phyloP scores from a whole-genome alignment of 257 asterid genomes.

The Scutellaria galericulata region DNA sequence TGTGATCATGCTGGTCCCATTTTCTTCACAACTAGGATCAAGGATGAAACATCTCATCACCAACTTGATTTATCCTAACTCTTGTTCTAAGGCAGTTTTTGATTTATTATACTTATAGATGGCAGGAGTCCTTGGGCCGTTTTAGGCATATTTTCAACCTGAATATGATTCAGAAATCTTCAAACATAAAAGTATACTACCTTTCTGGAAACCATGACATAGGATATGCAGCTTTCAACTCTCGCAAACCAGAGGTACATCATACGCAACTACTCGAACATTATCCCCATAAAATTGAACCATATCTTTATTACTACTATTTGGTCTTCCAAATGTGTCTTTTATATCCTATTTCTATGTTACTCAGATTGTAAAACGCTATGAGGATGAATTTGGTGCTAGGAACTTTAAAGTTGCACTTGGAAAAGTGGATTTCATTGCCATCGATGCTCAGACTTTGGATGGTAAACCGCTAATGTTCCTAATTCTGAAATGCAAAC shows the following conservation, averaged over 20 bases:
- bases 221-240: conserved; percentile 73
- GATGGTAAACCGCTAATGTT: conserved; percentile 62
- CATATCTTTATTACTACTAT: neutral
- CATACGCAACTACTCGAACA: conserved; percentile 14
- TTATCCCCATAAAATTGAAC: neutral
- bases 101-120: conserved; percentile 49
- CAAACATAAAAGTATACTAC: conserved; percentile 55
- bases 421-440: conserved; percentile 83
- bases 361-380: conserved; percentile 71
- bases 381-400: conserved; percentile 76
- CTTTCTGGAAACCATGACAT: conserved; percentile 93
- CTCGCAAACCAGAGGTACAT: conserved; percentile 71
- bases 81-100: conserved; percentile 24
- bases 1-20: neutral
- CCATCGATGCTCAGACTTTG: conserved; percentile 80
- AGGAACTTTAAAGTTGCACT: conserved; percentile 71
- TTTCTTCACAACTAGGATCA: conserved; percentile 8
- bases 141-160: conserved; percentile 81
- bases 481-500: conserved; percentile 3
- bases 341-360: conserved; percentile 19
- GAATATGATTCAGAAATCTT: conserved; percentile 60
- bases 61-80: conserved; percentile 10
- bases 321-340: conserved; percentile 16
- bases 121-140: conserved; percentile 94
- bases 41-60: conserved; percentile 8